Evolutionary conservation across 495 filamentous ascomycete genomes (phyloP).

Genomic region (Hyaloscypha finlandica): DNA sequence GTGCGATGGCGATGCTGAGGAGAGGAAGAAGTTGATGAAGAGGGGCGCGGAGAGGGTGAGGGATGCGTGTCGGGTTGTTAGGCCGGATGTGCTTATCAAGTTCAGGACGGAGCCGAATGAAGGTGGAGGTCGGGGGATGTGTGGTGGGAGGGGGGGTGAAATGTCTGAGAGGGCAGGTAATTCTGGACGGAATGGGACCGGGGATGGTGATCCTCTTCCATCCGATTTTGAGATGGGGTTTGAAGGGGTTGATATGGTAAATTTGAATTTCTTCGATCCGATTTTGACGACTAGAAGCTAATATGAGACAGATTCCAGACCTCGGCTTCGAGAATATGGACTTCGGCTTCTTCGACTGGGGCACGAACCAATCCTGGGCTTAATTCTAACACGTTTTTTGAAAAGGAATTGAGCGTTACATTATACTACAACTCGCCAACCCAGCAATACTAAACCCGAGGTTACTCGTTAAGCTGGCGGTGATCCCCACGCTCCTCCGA

Average conservation of each 20-base stretch:
- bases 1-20: constrained; percentile 22
- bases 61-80: constrained; percentile 20
- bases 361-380: constrained; percentile 21
- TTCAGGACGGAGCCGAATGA: not conserved
- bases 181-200: not conserved
- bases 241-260: constrained; percentile 13
- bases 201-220: not conserved
- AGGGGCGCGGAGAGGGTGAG: constrained; percentile 23
- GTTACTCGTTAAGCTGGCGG: too few relatives aligned
- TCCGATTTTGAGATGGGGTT: not conserved
- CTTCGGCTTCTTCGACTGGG: constrained; percentile 24
- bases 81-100: constrained; percentile 4
- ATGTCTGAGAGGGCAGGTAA: not conserved
- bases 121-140: not conserved
- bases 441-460: too few relatives aligned
- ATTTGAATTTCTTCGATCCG: not conserved
- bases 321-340: constrained; percentile 19
- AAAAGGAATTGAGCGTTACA: not conserved
- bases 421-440: too few relatives aligned
- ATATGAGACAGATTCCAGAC: not conserved
- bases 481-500: too few relatives aligned
- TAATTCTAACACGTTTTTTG: not conserved
- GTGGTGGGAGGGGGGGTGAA: not conserved
- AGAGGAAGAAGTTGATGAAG: constrained; percentile 25
- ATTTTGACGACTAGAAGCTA: not conserved